Conservation (phyloP, 208 protist species). For the Polymyxa betae region DNA sequence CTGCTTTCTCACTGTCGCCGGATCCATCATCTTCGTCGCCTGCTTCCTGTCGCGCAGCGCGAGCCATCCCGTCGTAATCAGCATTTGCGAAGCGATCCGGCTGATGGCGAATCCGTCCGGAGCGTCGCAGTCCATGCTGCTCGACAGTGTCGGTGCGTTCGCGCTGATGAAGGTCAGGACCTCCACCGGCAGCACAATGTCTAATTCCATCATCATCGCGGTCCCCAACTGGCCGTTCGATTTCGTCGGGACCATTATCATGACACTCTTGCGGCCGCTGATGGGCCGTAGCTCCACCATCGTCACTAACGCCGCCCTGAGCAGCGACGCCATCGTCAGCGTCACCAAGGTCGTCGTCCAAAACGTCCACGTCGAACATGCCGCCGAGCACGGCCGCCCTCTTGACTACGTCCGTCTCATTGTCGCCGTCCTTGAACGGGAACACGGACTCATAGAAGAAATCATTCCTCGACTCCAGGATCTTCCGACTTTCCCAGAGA, state of each 20-base stretch:
- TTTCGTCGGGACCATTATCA: not conserved
- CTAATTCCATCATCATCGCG: not conserved
- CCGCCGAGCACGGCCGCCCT: too few relatives aligned
- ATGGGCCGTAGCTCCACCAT: not conserved
- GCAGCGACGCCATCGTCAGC: too few relatives aligned
- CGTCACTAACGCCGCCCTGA: too few relatives aligned
- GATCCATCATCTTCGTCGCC: not conserved
- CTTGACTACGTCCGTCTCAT: too few relatives aligned
- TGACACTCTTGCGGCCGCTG: not conserved
- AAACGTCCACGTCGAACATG: too few relatives aligned
- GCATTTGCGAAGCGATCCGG: not conserved
- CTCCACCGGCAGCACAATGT: not conserved
- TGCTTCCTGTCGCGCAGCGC: not conserved
- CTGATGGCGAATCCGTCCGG: not conserved
- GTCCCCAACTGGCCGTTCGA: not conserved
- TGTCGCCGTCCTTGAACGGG: not conserved
- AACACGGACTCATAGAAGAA: not conserved
- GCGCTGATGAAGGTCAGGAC: not conserved
- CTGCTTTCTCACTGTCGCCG: too few relatives aligned
- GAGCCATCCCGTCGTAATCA: not conserved
- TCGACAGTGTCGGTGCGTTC: not conserved
- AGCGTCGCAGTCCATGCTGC: not conserved
- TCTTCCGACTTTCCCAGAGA: conserved; percentile 12
- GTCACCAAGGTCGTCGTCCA: too few relatives aligned
- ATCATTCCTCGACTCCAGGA: not conserved